Evolutionary conservation across 2,329 filamentous ascomycete species (phyloP), one percentile per base, ranked within the genome.

Genomic region (Parafenestella ontariensis): DNA sequence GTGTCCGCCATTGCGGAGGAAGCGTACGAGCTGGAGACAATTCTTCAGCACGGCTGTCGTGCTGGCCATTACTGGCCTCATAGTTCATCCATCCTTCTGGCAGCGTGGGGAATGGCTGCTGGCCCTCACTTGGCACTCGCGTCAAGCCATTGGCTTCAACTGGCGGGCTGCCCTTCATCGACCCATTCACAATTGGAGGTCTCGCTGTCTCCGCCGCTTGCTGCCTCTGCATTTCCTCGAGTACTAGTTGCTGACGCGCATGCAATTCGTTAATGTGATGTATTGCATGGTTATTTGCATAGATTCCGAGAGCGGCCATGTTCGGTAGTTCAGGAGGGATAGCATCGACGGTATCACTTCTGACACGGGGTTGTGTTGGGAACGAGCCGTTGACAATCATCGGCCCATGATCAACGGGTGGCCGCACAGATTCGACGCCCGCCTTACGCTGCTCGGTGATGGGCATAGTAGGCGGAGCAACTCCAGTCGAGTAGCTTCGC

Each of bases 321-420:
- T 62, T 58, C 4, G 52, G 45, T 28, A 60, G 44, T 37, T 72
- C 68, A 10, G 59, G 56, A 4, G 64, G 50, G 13, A 69, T 46
- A n/a, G 59, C 46, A 21, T 73, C 70, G 13, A 67, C 47, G 2
- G 62, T 62, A 11, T 70, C 71, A 34, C 65, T 69, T 31, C 66
- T 61, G 11, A 52, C 54, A 9, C 66, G 64, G 37, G 65, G 28
- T 33, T 65, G 70, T 7, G 63, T 64, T n/a, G 72, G 70, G 44
- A 70, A 76, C 0, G 76, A 78, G 7, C 76, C 76, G 47, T 78
- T 78, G 17, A 72, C 76, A 50, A 78, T 77, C 11, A 77, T 65
- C 28, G 73, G 73, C 1, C 74, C 73, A 28, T 56, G 66, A 36
- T 75, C 70, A 15, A 61, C 43, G 31, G 68, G 59, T 17, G 65